These are phyloP conservation scores for Boletus sp. DNA, from an alignment of 768 basidiomycete genomes.

Conservation along the genomic window DNA sequence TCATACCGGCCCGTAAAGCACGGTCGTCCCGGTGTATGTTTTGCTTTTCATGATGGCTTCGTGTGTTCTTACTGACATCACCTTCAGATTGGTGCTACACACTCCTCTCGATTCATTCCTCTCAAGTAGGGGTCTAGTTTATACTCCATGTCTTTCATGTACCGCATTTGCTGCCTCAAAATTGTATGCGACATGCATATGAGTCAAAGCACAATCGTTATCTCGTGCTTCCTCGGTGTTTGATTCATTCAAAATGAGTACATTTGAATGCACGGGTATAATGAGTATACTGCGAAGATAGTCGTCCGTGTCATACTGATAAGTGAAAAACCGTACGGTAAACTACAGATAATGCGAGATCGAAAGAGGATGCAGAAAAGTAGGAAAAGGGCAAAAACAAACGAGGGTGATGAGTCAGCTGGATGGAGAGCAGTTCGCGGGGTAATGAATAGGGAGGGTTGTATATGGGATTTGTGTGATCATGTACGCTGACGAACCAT, in stretches of 20 bases:
- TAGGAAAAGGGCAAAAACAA: conserved; percentile 19
- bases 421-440: conserved; percentile 24
- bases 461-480: conserved; percentile 16
- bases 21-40: conserved; percentile 96
- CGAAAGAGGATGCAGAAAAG: conserved; percentile 34
- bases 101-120: conserved; percentile 90
- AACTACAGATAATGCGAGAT: conserved; percentile 62
- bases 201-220: background rate
- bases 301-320: conserved; percentile 61
- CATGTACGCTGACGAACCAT: conserved; percentile 53
- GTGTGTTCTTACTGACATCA: conserved; percentile 10
- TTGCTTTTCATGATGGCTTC: background rate
- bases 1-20: conserved; percentile 99
- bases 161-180: conserved; percentile 30
- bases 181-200: conserved; percentile 38
- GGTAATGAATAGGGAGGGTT: conserved; percentile 15
- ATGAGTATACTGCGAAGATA: conserved; percentile 56
- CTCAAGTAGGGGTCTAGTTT: conserved; percentile 73
- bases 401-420: conserved; percentile 29
- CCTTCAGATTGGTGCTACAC: conserved; percentile 81
- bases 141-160: conserved; percentile 27
- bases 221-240: conserved; percentile 7
- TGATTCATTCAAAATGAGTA: conserved; percentile 38
- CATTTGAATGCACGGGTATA: conserved; percentile 51
- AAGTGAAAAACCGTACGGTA: conserved; percentile 45